These are phyloP conservation scores for Pugionium cornutum DNA, from an alignment of 345 rosid genomes.

Conservation along the genomic window DNA sequence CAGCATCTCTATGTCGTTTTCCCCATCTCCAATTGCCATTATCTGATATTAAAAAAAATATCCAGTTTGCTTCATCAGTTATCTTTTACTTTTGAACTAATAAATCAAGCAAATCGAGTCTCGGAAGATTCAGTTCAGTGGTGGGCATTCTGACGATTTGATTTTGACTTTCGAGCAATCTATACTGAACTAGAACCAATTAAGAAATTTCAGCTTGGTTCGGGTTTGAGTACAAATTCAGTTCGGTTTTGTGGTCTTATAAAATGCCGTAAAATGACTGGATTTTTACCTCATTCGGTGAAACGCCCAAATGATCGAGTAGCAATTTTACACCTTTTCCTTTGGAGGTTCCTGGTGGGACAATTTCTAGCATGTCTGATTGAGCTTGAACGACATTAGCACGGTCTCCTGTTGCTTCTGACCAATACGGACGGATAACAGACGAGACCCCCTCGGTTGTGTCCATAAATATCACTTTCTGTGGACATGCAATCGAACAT, in stretches of 20 bases:
- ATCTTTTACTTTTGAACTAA: neutral
- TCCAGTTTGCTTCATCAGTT: neutral
- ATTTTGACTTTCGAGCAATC: neutral
- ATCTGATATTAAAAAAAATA: slow-evolving; percentile 47
- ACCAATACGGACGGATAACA: slow-evolving; percentile 77
- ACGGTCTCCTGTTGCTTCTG: slow-evolving; percentile 63
- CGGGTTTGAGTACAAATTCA: neutral
- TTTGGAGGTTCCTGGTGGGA: slow-evolving; percentile 83
- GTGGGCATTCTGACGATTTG: neutral
- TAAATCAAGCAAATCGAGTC: neutral
- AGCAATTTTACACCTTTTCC: slow-evolving; percentile 74
- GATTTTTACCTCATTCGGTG: slow-evolving; percentile 59
- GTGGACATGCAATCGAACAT: slow-evolving; percentile 36
- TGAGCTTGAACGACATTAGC: slow-evolving; percentile 78
- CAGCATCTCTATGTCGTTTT: slow-evolving; percentile 89
- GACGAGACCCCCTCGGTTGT: slow-evolving; percentile 69
- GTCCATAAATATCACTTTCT: slow-evolving; percentile 79
- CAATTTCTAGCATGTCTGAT: slow-evolving; percentile 89
- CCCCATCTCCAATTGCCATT: slow-evolving; percentile 97
- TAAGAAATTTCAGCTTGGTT: neutral
- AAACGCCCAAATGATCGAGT: slow-evolving; percentile 77
- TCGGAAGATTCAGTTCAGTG: neutral
- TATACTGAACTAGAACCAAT: neutral
- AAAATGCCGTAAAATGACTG: neutral
- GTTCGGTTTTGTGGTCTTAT: neutral